Evolutionary conservation across 768 basidiomycete genomes (phyloP).

Genomic region (Trametes maxima): DNA sequence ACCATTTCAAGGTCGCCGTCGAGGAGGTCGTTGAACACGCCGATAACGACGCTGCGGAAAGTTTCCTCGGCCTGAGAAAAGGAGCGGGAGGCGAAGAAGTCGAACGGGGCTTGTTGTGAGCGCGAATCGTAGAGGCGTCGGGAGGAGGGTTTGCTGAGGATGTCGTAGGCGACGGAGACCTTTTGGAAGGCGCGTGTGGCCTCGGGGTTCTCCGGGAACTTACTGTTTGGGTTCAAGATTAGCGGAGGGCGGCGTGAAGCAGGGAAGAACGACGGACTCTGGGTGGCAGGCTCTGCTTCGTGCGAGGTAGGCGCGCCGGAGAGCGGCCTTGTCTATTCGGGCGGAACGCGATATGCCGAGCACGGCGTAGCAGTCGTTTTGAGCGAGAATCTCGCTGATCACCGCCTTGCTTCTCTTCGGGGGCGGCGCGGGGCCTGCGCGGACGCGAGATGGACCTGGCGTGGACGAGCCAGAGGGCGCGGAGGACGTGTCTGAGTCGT

Average conservation of each 20-base stretch:
- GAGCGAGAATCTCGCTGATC: constrained; percentile 56
- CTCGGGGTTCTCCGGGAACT: constrained; percentile 74
- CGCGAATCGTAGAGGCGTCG: constrained; percentile 68
- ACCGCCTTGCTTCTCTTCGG: constrained; percentile 33
- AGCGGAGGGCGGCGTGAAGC: not conserved
- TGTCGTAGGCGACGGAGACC: constrained; percentile 81
- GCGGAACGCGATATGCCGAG: constrained; percentile 61
- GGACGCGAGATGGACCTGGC: not conserved
- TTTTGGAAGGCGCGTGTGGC: constrained; percentile 88
- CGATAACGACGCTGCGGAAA: constrained; percentile 69
- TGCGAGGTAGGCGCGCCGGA: constrained; percentile 75
- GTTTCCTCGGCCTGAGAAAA: constrained; percentile 75
- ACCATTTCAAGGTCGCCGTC: constrained; percentile 89
- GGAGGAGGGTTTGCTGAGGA: constrained; percentile 72
- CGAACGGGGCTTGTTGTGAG: constrained; percentile 46
- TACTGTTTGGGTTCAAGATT: constrained; percentile 45
- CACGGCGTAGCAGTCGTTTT: constrained; percentile 71
- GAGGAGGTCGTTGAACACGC: constrained; percentile 79
- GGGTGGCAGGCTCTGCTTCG: constrained; percentile 82
- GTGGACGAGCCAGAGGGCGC: constrained; percentile 15
- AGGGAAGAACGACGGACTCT: constrained; percentile 55
- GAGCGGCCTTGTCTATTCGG: constrained; percentile 57
- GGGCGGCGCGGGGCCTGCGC: constrained; percentile 7
- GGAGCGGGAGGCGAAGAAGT: constrained; percentile 57
- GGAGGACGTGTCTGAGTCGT: constrained; percentile 27